phyloP scores from a whole-genome alignment of 495 filamentous ascomycete species.

The Penicillium egyptiacum region DNA sequence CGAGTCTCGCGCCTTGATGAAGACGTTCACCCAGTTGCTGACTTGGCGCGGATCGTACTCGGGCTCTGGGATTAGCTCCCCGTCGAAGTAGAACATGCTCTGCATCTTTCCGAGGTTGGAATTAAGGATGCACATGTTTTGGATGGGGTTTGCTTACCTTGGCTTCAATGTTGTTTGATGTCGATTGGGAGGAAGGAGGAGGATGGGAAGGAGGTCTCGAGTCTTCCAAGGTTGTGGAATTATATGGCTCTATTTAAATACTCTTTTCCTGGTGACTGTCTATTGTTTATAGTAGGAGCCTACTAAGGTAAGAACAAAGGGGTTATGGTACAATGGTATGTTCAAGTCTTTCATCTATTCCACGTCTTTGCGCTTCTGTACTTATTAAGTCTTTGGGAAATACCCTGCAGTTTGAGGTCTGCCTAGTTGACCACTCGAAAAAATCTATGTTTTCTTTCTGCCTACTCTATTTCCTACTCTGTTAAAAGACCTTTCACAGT shows the following conservation, averaged over 20 bases:
- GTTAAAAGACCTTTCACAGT: not conserved
- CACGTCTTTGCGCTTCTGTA: not conserved
- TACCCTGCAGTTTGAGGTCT: not conserved
- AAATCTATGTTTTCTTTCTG: not conserved
- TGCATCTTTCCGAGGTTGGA: not conserved
- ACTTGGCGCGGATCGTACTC: slow-evolving; percentile 7
- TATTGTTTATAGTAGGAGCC: not conserved
- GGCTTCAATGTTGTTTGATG: not conserved
- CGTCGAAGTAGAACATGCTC: slow-evolving; percentile 13
- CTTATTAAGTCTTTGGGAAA: not conserved
- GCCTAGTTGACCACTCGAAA: not conserved
- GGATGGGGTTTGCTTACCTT: not conserved
- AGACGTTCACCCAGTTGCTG: slow-evolving; percentile 13
- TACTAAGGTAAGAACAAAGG: not conserved
- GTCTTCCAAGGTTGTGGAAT: not conserved
- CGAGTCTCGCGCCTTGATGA: not conserved
- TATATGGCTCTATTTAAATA: not conserved
- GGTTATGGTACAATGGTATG: not conserved
- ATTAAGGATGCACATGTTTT: not conserved
- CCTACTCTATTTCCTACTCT: not conserved
- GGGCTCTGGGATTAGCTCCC: slow-evolving; percentile 6
- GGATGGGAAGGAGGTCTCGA: not conserved
- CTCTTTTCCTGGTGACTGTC: not conserved
- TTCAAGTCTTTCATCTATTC: not conserved
- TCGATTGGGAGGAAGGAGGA: not conserved